Conservation (phyloP, 73 alveolate species). For the Durusdinium trenchii region DNA sequence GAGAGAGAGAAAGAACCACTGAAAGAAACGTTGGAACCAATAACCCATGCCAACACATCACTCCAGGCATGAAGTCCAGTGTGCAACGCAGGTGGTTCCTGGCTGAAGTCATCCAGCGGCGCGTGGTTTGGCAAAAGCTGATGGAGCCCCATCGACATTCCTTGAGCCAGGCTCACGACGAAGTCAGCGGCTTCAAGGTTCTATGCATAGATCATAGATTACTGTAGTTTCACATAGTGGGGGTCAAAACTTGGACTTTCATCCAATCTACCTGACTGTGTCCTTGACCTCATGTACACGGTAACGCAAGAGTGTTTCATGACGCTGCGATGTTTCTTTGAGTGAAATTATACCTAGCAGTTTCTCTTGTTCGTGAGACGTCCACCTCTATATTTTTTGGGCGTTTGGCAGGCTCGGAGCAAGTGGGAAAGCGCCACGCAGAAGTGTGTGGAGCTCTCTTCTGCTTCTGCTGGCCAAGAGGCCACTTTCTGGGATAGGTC, state of each 20-base stretch:
- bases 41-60: not conserved
- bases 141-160: slow-evolving; percentile 90
- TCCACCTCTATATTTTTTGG: too few species aligned
- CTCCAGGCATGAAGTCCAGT: not conserved
- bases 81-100: slow-evolving; percentile 30
- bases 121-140: slow-evolving; percentile 77
- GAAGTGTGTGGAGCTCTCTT: slow-evolving; percentile 74
- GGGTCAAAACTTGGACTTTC: not conserved
- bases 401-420: slow-evolving; percentile 36
- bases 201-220: not conserved
- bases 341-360: too few species aligned
- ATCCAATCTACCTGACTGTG: too few species aligned
- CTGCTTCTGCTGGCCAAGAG: slow-evolving; percentile 87
- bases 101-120: slow-evolving; percentile 61
- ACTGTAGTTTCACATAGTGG: not conserved
- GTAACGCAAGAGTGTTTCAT: too few species aligned
- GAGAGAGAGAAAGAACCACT: not conserved
- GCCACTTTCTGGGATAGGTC: not conserved
- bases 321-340: too few species aligned
- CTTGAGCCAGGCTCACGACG: slow-evolving; percentile 16
- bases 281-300: too few species aligned
- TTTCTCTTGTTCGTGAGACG: too few species aligned
- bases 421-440: slow-evolving; percentile 79
- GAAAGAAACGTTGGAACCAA: not conserved
- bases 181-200: not conserved